Evolutionary conservation across 257 asterid genomes (phyloP).

Genomic region (Primulina huaijiensis): DNA sequence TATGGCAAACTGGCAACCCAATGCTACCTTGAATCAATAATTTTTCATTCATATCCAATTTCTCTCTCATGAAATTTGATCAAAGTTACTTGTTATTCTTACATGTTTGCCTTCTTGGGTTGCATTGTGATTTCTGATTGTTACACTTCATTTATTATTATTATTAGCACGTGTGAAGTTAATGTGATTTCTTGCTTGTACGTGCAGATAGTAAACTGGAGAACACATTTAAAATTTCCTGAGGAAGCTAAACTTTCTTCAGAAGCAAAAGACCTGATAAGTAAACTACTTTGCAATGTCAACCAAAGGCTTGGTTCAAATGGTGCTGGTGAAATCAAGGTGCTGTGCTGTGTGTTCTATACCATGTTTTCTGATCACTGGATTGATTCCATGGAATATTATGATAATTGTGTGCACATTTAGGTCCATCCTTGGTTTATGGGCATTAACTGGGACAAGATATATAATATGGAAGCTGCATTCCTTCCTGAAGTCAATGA

Average conservation of each 20-base stretch:
- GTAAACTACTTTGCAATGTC: slow-evolving; percentile 32
- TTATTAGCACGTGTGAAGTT: neutral
- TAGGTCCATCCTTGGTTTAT: slow-evolving; percentile 37
- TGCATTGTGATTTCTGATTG: neutral
- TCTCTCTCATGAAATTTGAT: neutral
- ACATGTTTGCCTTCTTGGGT: neutral
- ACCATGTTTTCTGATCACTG: slow-evolving; percentile 18
- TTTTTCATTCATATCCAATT: neutral
- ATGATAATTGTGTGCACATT: neutral
- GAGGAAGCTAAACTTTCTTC: slow-evolving; percentile 35
- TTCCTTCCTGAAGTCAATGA: slow-evolving; percentile 36
- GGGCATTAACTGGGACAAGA: slow-evolving; percentile 30
- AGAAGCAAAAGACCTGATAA: slow-evolving; percentile 34
- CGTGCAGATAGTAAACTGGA: slow-evolving; percentile 36
- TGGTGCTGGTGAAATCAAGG: slow-evolving; percentile 38
- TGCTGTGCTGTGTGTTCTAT: slow-evolving; percentile 16
- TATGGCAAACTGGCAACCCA: neutral
- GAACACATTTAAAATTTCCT: slow-evolving; percentile 33
- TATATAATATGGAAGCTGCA: slow-evolving; percentile 32
- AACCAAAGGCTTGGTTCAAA: slow-evolving; percentile 35
- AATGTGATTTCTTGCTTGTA: neutral
- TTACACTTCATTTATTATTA: neutral
- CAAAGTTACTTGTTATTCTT: neutral
- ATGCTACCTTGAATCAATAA: neutral
- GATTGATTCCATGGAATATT: slow-evolving; percentile 2